Percentiles rank a stretch among this genome's conserved stretches.
Evolutionary conservation across 805 yeast species (phyloP).

Genomic region (Starmerella asiatica): DNA sequence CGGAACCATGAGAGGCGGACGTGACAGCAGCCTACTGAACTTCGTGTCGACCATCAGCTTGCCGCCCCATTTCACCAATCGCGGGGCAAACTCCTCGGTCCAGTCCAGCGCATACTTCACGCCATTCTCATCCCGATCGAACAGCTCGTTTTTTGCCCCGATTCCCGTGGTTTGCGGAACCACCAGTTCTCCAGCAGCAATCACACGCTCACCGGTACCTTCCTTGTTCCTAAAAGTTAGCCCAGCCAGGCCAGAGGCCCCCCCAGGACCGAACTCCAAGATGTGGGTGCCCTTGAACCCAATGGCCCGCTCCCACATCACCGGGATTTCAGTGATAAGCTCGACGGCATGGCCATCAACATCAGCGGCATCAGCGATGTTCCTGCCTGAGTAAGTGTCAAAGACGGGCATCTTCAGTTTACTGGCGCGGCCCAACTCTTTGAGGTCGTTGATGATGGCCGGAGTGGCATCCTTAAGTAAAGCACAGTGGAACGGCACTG

Average conservation of each 20-base stretch:
- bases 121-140: constrained; percentile 50
- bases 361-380: constrained; percentile 42
- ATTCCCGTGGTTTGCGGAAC: constrained; percentile 51
- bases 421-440: constrained; percentile 45
- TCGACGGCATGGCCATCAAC: constrained; percentile 59
- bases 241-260: constrained; percentile 90
- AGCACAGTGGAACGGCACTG: constrained; percentile 94
- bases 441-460: constrained; percentile 52
- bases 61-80: constrained; percentile 53
- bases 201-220: constrained; percentile 93
- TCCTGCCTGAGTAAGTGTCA: constrained; percentile 77
- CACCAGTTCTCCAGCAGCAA: constrained; percentile 85
- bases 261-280: constrained; percentile 98
- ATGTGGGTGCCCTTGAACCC: constrained; percentile 63
- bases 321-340: constrained; percentile 79
- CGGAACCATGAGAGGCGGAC: constrained; percentile 94
- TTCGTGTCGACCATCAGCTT: constrained; percentile 80
- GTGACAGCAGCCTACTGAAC: constrained; percentile 79
- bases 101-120: constrained; percentile 81
- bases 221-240: constrained; percentile 95
- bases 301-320: constrained; percentile 89
- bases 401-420: constrained; percentile 68
- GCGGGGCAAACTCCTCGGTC: constrained; percentile 80
- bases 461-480: constrained; percentile 61
- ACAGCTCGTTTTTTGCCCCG: constrained; percentile 91